Percentiles rank a stretch among this genome's conserved stretches.
phyloP scores from a whole-genome alignment of 345 rosid genomes.

The Rhodamnia rubescens region DNA sequence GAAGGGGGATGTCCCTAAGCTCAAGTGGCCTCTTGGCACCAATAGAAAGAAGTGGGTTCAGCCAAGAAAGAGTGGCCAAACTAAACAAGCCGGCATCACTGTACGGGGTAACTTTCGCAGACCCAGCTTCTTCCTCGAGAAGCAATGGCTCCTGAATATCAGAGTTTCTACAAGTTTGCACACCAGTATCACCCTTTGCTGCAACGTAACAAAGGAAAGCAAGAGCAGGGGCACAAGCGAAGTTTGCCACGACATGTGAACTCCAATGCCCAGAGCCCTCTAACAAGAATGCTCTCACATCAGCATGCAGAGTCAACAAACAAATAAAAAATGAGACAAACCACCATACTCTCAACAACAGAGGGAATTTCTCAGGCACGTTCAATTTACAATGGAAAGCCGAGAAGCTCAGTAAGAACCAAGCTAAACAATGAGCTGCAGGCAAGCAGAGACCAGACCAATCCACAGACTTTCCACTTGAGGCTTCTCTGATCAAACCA shows the following conservation, averaged over 20 bases:
- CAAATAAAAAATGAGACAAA: constrained; percentile 59
- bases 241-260: constrained; percentile 65
- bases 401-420: constrained; percentile 68
- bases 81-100: constrained; percentile 66
- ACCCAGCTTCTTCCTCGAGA: constrained; percentile 76
- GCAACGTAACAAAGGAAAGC: constrained; percentile 79
- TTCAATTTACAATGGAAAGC: constrained; percentile 78
- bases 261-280: constrained; percentile 44
- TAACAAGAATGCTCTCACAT: constrained; percentile 46
- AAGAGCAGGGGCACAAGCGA: constrained; percentile 75
- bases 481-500: constrained; percentile 43
- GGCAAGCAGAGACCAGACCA: constrained; percentile 57
- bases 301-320: constrained; percentile 54
- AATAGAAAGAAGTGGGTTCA: constrained; percentile 80
- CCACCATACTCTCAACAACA: constrained; percentile 88
- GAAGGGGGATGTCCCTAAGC: constrained; percentile 96
- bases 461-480: constrained; percentile 29
- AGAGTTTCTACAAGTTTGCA: constrained; percentile 48
- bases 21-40: constrained; percentile 96
- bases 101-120: constrained; percentile 81
- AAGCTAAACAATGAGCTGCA: constrained; percentile 63
- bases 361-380: constrained; percentile 57
- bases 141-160: constrained; percentile 86
- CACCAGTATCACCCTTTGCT: constrained; percentile 58
- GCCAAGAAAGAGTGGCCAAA: constrained; percentile 85